These are phyloP conservation scores for Talaromyces verruculosus DNA, from an alignment of 2,329 filamentous ascomycete genomes.

Conservation along the genomic window DNA sequence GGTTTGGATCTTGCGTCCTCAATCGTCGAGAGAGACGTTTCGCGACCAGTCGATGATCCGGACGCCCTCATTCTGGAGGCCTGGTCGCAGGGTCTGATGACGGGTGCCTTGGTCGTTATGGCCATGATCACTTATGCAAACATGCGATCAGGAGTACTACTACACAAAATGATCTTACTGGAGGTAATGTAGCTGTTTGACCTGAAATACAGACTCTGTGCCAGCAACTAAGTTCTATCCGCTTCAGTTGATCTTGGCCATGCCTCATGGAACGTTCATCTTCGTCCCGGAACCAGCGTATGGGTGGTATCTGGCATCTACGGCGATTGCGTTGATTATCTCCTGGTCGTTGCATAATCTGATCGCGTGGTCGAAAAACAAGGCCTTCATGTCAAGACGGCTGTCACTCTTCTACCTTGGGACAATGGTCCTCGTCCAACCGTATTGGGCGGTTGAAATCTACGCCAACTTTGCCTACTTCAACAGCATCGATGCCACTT, in stretches of 20 bases:
- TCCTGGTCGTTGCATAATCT: slow-evolving; percentile 66
- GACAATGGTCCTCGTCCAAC: slow-evolving; percentile 59
- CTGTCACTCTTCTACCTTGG: slow-evolving; percentile 58
- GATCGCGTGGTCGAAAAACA: slow-evolving; percentile 67
- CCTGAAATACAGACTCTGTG: not conserved
- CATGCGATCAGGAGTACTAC: slow-evolving; percentile 48
- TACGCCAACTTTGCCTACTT: slow-evolving; percentile 67
- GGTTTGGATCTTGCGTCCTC: not conserved
- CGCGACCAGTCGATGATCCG: not conserved
- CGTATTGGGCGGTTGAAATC: slow-evolving; percentile 65
- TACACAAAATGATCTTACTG: slow-evolving; percentile 53
- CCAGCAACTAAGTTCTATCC: not conserved
- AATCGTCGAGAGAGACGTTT: not conserved
- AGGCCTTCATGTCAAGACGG: slow-evolving; percentile 56
- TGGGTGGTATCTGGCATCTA: slow-evolving; percentile 60
- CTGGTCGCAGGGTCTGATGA: slow-evolving; percentile 52
- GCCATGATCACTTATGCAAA: slow-evolving; percentile 50
- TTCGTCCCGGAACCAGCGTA: slow-evolving; percentile 58
- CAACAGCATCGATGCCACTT: slow-evolving; percentile 55
- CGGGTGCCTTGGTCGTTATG: slow-evolving; percentile 52
- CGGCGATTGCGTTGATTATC: slow-evolving; percentile 55
- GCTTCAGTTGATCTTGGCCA: not conserved
- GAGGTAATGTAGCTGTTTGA: slow-evolving; percentile 37
- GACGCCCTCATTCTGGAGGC: slow-evolving; percentile 43
- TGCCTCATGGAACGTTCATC: slow-evolving; percentile 57